These are phyloP conservation scores for Cladophialophora yegresii DNA, from an alignment of 2,329 filamentous ascomycete genomes.

Conservation along the genomic window DNA sequence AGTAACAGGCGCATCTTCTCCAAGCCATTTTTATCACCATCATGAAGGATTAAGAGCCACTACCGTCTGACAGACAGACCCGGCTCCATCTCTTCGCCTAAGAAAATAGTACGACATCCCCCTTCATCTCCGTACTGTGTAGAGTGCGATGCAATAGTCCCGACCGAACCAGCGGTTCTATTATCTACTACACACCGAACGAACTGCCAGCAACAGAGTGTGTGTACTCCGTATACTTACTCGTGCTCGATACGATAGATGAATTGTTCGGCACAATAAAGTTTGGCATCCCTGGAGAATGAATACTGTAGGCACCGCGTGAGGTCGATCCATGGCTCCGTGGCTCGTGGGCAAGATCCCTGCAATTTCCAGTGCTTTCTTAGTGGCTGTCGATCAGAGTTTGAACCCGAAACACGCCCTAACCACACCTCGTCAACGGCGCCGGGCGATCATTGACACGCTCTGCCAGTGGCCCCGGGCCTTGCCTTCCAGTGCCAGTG, in stretches of 20 bases:
- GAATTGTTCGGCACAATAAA: neutral
- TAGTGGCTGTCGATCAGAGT: conserved; percentile 9
- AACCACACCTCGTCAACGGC: conserved; percentile 19
- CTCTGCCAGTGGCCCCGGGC: neutral
- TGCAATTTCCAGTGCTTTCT: conserved; percentile 23
- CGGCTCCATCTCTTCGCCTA: neutral
- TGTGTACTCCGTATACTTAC: neutral
- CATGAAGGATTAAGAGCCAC: neutral
- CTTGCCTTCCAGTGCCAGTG: neutral
- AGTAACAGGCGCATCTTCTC: neutral
- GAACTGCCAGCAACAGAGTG: neutral
- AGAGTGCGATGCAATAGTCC: neutral
- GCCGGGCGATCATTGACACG: conserved; percentile 1
- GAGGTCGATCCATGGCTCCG: neutral
- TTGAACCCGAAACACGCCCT: conserved; percentile 35
- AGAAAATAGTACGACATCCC: neutral
- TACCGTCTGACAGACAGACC: neutral
- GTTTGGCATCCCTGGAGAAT: neutral
- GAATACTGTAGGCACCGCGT: neutral
- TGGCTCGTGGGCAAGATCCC: conserved; percentile 18
- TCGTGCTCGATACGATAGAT: neutral
- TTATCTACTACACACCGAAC: neutral
- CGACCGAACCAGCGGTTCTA: neutral
- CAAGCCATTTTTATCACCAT: neutral
- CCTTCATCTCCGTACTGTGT: neutral